Evolutionary conservation across 2,329 filamentous ascomycete species (phyloP), one percentile per base, ranked within the genome.

Genomic region (Fusarium aywerte): DNA sequence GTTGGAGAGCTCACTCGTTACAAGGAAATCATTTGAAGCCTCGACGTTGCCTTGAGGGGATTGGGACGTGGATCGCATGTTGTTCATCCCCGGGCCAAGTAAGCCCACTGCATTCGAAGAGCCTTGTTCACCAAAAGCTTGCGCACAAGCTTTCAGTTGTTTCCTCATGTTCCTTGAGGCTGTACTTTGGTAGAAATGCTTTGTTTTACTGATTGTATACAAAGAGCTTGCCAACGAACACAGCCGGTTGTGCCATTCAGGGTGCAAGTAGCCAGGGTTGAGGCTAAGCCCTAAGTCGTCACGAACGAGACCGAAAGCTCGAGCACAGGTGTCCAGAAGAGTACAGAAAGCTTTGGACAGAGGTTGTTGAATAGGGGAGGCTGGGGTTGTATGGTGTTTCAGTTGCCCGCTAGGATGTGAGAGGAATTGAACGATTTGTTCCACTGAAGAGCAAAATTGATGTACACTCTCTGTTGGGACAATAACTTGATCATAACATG

Each of bases 301-400:
- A n/a, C 73, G 55, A 31, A 77, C 60, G 20, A 69, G 59, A 33
- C 52, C 59, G n/a, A 78, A 54, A 9, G 73, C 76, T 12, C 75
- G 67, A 18, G 76, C 70, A 35, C 75, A 78, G 4, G 76, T 73
- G 33, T 76, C 76, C 2, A 78, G 55, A 2, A 76, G 71, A n/a
- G 75, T 67, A 25, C 72, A 72, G 21, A 76, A 71, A 9, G 75
- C 64, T 23, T 71, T 66, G 3, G 76, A 72, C 15, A 77, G 74
- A 4, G 66, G 67, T 23, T 71, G 63, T 11, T 65, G 67, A 13
- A 76, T 65, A 4, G 69, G 67, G 1, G 72, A 59, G 9, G 65
- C 62, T 16, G 62, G 25, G 33, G 52, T 36, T 31, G 70, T 67
- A 4, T 67, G 40, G 25, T 75, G 65, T 16, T 62, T 49, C 10